These are phyloP conservation scores for Onygena corvina DNA, from an alignment of 2,329 filamentous ascomycete genomes.

Conservation along the genomic window DNA sequence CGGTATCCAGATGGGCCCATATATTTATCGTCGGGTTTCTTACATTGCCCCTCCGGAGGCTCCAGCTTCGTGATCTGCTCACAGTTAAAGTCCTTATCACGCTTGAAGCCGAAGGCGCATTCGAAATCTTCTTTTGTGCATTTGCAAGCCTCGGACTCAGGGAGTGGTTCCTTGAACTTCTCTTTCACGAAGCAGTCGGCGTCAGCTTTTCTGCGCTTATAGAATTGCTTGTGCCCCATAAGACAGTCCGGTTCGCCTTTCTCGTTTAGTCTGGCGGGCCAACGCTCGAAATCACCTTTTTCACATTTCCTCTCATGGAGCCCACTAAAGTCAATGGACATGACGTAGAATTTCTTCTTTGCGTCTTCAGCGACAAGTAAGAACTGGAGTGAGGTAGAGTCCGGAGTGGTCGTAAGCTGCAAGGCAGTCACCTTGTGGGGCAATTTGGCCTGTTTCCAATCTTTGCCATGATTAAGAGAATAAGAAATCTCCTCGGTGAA, in stretches of 20 bases:
- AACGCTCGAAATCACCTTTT: slow-evolving; percentile 66
- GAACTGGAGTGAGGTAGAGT: slow-evolving; percentile 89
- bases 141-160: slow-evolving; percentile 61
- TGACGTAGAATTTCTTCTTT: slow-evolving; percentile 47
- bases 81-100: slow-evolving; percentile 55
- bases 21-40: slow-evolving; percentile 59
- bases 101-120: slow-evolving; percentile 83
- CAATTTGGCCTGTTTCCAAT: slow-evolving; percentile 63
- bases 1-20: slow-evolving; percentile 82
- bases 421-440: slow-evolving; percentile 58
- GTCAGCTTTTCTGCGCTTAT: slow-evolving; percentile 69
- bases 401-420: slow-evolving; percentile 74
- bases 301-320: slow-evolving; percentile 72
- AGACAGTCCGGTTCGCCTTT: slow-evolving; percentile 74
- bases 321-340: slow-evolving; percentile 71
- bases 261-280: slow-evolving; percentile 71
- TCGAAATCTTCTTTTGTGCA: slow-evolving; percentile 82
- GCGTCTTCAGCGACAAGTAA: slow-evolving; percentile 54
- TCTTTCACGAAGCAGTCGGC: slow-evolving; percentile 80
- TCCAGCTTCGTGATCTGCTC: slow-evolving; percentile 49
- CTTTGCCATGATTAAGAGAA: slow-evolving; percentile 79
- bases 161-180: slow-evolving; percentile 66
- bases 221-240: slow-evolving; percentile 92
- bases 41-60: slow-evolving; percentile 61
- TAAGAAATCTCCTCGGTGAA: slow-evolving; percentile 48